Percentiles rank a stretch among this genome's conserved stretches.
Evolutionary conservation across 2,329 filamentous ascomycete genomes (phyloP).

Genomic region (Penicillium fuscoglaucum): DNA sequence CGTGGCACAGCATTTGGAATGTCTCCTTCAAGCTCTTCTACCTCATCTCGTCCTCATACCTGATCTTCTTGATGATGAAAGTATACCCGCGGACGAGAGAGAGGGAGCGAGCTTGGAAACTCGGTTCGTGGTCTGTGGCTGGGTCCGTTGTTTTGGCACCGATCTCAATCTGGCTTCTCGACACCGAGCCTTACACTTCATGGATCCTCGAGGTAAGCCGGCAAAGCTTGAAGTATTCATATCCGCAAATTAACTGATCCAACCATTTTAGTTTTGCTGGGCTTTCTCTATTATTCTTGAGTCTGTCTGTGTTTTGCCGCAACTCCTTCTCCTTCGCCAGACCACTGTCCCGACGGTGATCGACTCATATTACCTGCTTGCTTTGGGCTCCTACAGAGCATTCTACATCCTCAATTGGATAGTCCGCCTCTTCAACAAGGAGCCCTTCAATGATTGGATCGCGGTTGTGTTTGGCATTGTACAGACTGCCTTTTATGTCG

Average conservation of each 20-base stretch:
- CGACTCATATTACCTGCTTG: slow-evolving; percentile 91
- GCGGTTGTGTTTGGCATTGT: slow-evolving; percentile 83
- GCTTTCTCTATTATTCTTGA: slow-evolving; percentile 90
- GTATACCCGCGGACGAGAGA: slow-evolving; percentile 85
- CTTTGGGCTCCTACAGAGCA: slow-evolving; percentile 81
- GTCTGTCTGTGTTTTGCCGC: slow-evolving; percentile 84
- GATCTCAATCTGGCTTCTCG: slow-evolving; percentile 69
- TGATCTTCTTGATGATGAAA: slow-evolving; percentile 82
- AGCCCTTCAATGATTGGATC: slow-evolving; percentile 64
- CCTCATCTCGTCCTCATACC: slow-evolving; percentile 79
- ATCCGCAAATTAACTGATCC: not conserved
- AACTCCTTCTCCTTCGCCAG: slow-evolving; percentile 86
- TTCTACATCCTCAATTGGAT: slow-evolving; percentile 95
- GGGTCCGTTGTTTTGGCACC: slow-evolving; percentile 69
- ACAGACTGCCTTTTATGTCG: slow-evolving; percentile 85
- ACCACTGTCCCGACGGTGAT: slow-evolving; percentile 96
- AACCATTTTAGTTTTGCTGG: slow-evolving; percentile 66
- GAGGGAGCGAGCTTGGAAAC: slow-evolving; percentile 88
- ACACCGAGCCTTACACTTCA: slow-evolving; percentile 48
- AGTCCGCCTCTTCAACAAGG: slow-evolving; percentile 61
- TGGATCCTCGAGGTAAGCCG: slow-evolving; percentile 45
- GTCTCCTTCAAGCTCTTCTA: slow-evolving; percentile 87
- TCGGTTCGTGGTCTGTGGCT: slow-evolving; percentile 68
- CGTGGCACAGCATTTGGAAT: slow-evolving; percentile 25
- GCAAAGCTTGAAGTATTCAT: no score